Percentiles rank a stretch among this genome's conserved stretches.
Conservation (phyloP, 1,284 basidiomycete genomes). For the Cerrena zonata region DNA sequence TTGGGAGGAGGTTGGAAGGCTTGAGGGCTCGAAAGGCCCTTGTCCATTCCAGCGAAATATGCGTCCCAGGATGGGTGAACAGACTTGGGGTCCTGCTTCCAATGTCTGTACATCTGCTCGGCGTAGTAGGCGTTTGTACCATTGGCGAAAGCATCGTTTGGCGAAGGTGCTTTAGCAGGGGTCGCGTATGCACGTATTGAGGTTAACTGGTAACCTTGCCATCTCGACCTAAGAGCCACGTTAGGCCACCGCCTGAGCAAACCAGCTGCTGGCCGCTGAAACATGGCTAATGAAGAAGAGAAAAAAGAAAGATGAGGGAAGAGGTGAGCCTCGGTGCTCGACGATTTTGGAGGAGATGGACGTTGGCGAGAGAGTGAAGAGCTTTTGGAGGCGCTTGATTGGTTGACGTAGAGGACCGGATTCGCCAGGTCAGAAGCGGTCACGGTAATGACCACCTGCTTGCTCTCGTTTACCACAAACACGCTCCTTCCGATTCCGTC, state of each 20-base stretch:
- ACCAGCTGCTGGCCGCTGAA: constrained; percentile 12
- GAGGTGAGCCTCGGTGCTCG: not conserved
- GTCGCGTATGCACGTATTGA: constrained; percentile 41
- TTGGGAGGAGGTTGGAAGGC: constrained; percentile 84
- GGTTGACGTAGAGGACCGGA: not conserved
- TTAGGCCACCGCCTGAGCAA: constrained; percentile 17
- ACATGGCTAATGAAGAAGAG: constrained; percentile 13
- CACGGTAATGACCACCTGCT: too few species aligned
- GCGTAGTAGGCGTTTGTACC: constrained; percentile 93
- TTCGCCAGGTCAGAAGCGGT: not conserved
- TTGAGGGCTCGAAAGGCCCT: constrained; percentile 75
- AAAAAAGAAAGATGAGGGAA: not conserved
- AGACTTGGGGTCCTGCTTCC: constrained; percentile 84
- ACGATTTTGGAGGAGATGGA: constrained; percentile 7
- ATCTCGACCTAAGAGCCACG: constrained; percentile 13
- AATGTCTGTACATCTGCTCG: constrained; percentile 91
- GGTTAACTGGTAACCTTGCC: constrained; percentile 9
- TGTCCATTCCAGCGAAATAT: constrained; percentile 92
- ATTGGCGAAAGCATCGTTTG: constrained; percentile 80
- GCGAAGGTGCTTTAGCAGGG: constrained; percentile 49
- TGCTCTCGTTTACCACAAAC: too few species aligned
- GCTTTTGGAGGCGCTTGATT: not conserved
- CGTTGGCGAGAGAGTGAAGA: constrained; percentile 2
- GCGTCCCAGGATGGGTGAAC: constrained; percentile 94
- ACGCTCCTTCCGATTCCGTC: not conserved